Percentiles rank a stretch among this genome's conserved stretches.
Conservation (phyloP, 1,284 basidiomycete genomes). For the Ustilago sp. region DNA sequence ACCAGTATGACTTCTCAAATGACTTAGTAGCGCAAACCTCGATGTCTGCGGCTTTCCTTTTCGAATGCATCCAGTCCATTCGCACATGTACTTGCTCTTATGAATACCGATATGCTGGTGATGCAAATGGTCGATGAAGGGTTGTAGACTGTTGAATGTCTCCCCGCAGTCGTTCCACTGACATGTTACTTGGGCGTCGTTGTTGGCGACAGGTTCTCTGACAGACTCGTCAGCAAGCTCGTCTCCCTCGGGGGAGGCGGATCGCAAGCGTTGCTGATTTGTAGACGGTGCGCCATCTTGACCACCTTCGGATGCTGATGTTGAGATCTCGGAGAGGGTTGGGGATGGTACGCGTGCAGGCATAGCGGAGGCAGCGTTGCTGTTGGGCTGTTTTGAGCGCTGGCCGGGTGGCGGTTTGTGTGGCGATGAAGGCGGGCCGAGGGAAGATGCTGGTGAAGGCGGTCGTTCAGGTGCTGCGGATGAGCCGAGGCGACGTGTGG, state of each 20-base stretch:
- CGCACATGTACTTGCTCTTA: slow-evolving; percentile 86
- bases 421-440: slow-evolving; percentile 43
- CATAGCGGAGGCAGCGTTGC: slow-evolving; percentile 5
- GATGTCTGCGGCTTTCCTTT: slow-evolving; percentile 84
- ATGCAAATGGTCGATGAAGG: slow-evolving; percentile 82
- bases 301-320: slow-evolving; percentile 56
- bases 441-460: slow-evolving; percentile 36
- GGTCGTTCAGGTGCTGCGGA: slow-evolving; percentile 28
- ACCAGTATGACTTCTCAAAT: slow-evolving; percentile 83
- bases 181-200: slow-evolving; percentile 71
- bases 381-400: slow-evolving; percentile 10
- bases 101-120: slow-evolving; percentile 82
- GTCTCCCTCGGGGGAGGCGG: slow-evolving; percentile 43
- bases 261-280: slow-evolving; percentile 20
- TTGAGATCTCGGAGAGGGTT: slow-evolving; percentile 51
- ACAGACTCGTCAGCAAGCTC: slow-evolving; percentile 49
- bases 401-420: slow-evolving; percentile 29
- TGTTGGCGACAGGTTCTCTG: slow-evolving; percentile 17
- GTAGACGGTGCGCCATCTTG: slow-evolving; percentile 25
- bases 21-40: slow-evolving; percentile 85
- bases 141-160: slow-evolving; percentile 78
- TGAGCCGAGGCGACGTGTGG: slow-evolving; percentile 23
- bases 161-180: slow-evolving; percentile 82
- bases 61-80: slow-evolving; percentile 84
- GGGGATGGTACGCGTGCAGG: slow-evolving; percentile 34